Evolutionary conservation across 2,329 filamentous ascomycete genomes (phyloP), one percentile per base, ranked within the genome.

Genomic region (Ophiostoma novo-ulmi): DNA sequence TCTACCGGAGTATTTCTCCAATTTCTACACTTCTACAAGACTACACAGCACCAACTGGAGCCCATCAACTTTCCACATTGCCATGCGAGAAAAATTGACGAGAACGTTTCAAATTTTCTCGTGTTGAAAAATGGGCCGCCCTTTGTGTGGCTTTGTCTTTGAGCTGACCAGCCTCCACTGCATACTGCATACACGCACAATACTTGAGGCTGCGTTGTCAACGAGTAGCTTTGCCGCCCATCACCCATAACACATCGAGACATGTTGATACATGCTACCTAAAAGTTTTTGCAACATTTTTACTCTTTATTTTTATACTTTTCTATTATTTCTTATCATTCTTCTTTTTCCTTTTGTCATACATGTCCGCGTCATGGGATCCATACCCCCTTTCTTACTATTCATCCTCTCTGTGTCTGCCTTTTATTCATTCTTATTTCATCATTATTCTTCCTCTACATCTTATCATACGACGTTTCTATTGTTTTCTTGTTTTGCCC

Each of bases 251-350:
- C 38, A 20, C 65, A 48, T 38, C 61, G 61, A 65, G 41, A 41
- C 63, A 63, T 41, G 36, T 55, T 70, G 41, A 36, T 63, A 13
- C 26, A 67, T 70, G 65, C 69, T 10, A 68, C 39, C 65, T 65
- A 65, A 65, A 65, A 65, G 63, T 65, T 65, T 17, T 65, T 39
- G 64, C 63, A 66, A 58, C 68, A 69, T 52, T 69, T 48, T 63
- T 36, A 22, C 38, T 39, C 63, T 67, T 26, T 67, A 26, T 10
- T 22, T 26, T 31, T 61, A 35, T 20, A 48, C 55, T 41, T 11
- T 63, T 38, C 20, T 52, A 58, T 69, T 52, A 58, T 69, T 17
- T 31, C 22, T 39, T 65, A 26, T 22, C 39, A 17, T 38, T 11
- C 10, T 26, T 41, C 6, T 39, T 10, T 41, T 61, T 41, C 48